phyloP scores from a whole-genome alignment of 371 early-diverging fungal genomes.

The Mortierella polycephala region DNA sequence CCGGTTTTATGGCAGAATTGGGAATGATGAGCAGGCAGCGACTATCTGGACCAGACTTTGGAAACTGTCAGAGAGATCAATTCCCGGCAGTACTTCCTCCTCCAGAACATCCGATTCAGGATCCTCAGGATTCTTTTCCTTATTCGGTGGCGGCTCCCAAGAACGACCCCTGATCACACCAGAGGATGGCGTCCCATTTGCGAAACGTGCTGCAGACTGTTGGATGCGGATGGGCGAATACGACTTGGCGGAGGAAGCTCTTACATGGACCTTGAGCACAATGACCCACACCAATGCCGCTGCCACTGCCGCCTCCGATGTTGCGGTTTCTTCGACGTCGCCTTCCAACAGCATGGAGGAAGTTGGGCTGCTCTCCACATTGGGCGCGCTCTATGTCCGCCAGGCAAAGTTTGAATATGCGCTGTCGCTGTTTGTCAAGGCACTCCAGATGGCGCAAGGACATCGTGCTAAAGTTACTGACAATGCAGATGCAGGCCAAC shows the following conservation, averaged over 20 bases:
- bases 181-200: conserved; percentile 24
- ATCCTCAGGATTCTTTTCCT: background rate
- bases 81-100: background rate
- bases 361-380: conserved; percentile 31
- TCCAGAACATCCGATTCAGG: background rate
- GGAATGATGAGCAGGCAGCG: conserved; percentile 42
- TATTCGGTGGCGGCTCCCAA: conserved; percentile 11
- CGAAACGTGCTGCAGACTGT: conserved; percentile 40
- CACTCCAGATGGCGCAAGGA: conserved; percentile 33
- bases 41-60: conserved; percentile 45
- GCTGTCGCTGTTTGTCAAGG: conserved; percentile 42
- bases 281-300: background rate
- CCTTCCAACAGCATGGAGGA: conserved; percentile 16
- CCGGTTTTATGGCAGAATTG: conserved; percentile 33
- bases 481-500: background rate
- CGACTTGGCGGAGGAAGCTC: conserved; percentile 47
- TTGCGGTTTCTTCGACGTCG: background rate
- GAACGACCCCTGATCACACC: conserved; percentile 30
- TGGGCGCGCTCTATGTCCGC: conserved; percentile 46
- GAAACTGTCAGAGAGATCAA: conserved; percentile 27
- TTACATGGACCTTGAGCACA: conserved; percentile 40
- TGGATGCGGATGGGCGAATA: conserved; percentile 54
- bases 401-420: conserved; percentile 37
- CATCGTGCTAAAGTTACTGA: conserved; percentile 14
- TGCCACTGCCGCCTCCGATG: background rate